These are phyloP conservation scores for Botrytis pseudocinerea DNA, from an alignment of 2,329 filamentous ascomycete genomes.

Conservation along the genomic window DNA sequence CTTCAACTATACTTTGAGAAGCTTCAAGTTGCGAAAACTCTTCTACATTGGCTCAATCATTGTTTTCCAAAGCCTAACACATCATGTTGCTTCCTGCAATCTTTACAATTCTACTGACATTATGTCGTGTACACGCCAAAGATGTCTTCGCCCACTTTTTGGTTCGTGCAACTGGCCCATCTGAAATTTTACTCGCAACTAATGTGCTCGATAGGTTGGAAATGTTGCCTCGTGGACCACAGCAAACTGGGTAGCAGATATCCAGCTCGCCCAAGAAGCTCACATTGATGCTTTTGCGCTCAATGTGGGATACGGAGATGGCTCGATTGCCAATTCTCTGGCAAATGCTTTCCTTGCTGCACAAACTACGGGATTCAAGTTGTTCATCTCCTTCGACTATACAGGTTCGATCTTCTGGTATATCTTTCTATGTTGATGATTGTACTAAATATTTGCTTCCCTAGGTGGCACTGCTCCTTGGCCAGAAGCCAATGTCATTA, in stretches of 20 bases:
- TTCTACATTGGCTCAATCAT: neutral
- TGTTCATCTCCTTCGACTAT: constrained; percentile 9
- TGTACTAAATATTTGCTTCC: neutral
- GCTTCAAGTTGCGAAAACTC: neutral
- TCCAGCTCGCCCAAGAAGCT: neutral
- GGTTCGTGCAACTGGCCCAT: neutral
- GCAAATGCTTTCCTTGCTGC: neutral
- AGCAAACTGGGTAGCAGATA: neutral
- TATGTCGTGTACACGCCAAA: neutral
- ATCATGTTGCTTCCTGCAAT: neutral
- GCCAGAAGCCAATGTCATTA: neutral
- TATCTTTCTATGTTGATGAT: neutral
- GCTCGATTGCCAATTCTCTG: neutral
- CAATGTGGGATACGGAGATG: neutral
- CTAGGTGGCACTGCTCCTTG: neutral
- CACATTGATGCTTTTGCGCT: constrained; percentile 8
- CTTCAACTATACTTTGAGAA: neutral
- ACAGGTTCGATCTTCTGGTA: neutral
- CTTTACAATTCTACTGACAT: neutral
- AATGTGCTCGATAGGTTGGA: neutral
- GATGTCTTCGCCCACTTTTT: constrained; percentile 5
- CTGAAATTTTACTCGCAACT: neutral
- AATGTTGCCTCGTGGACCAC: neutral
- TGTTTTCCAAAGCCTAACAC: neutral
- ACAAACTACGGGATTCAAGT: neutral